These are phyloP conservation scores for Clathrospora elynae DNA, from an alignment of 2,329 filamentous ascomycete genomes.

Conservation along the genomic window DNA sequence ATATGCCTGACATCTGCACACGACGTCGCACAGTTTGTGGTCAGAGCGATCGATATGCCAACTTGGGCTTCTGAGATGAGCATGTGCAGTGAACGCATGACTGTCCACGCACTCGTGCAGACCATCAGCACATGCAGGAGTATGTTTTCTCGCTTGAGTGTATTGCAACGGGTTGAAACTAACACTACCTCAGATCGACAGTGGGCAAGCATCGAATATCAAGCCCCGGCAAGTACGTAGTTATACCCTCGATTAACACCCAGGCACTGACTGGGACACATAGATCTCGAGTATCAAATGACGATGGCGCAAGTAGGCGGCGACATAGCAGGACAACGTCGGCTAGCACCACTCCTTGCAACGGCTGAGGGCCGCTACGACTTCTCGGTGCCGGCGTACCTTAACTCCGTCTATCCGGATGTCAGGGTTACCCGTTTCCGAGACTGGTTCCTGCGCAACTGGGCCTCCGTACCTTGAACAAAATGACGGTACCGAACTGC, in stretches of 20 bases:
- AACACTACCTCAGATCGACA: slow-evolving; percentile 31
- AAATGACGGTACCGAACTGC: not conserved
- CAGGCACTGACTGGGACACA: slow-evolving; percentile 2
- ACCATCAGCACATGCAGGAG: slow-evolving; percentile 48
- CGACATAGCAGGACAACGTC: slow-evolving; percentile 46
- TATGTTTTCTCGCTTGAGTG: slow-evolving; percentile 11
- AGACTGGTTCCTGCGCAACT: slow-evolving; percentile 48
- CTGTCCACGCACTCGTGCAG: slow-evolving; percentile 65
- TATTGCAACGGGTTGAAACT: slow-evolving; percentile 5
- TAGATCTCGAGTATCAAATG: slow-evolving; percentile 56
- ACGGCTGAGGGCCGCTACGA: slow-evolving; percentile 72
- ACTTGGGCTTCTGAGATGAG: slow-evolving; percentile 72
- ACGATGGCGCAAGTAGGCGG: slow-evolving; percentile 45
- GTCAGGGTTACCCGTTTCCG: slow-evolving; percentile 45
- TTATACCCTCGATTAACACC: not conserved
- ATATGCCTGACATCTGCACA: slow-evolving; percentile 71
- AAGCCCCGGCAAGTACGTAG: slow-evolving; percentile 51
- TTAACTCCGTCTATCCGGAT: slow-evolving; percentile 58
- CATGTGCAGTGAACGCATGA: slow-evolving; percentile 70
- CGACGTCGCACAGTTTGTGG: slow-evolving; percentile 73
- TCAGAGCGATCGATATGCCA: slow-evolving; percentile 68
- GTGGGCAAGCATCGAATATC: slow-evolving; percentile 47
- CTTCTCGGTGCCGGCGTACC: slow-evolving; percentile 61
- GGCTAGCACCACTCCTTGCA: slow-evolving; percentile 66
- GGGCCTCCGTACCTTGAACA: slow-evolving; percentile 41